A percentile compares a stretch with the other conserved stretches of the same genome.
phyloP scores from a whole-genome alignment of 2,329 filamentous ascomycete species.

The Sporothrix brunneoviolacea region DNA sequence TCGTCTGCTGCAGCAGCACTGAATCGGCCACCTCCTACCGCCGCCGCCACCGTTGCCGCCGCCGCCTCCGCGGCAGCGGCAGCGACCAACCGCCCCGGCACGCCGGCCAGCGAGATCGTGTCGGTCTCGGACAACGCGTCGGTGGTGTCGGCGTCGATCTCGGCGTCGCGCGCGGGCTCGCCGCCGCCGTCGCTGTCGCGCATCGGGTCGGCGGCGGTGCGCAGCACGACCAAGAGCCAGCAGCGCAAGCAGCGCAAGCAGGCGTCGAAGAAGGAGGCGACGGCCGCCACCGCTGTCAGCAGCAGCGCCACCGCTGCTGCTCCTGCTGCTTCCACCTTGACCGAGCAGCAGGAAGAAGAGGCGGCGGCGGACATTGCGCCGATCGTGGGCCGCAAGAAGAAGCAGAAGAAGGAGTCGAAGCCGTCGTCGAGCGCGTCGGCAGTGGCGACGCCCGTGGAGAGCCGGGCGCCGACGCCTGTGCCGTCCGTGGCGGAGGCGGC shows the following conservation, averaged over 20 bases:
- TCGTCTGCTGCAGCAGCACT: neutral
- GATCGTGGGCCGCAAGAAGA: conserved; percentile 75
- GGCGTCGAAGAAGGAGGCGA: conserved; percentile 56
- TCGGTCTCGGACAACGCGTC: conserved; percentile 77
- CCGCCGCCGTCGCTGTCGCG: conserved; percentile 55
- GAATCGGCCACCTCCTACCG: no score
- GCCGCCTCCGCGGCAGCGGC: neutral
- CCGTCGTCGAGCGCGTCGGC: conserved; percentile 23
- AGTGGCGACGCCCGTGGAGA: conserved; percentile 18
- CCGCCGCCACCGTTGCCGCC: neutral
- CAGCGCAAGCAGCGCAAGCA: conserved; percentile 70
- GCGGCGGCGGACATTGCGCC: conserved; percentile 50
- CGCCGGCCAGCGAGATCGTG: conserved; percentile 64
- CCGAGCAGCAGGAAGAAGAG: conserved; percentile 40
- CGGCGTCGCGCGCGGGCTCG: conserved; percentile 61
- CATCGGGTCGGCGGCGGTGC: conserved; percentile 62
- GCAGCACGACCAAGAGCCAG: conserved; percentile 69
- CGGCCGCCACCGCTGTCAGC: conserved; percentile 31
- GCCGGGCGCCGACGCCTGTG: conserved; percentile 20
- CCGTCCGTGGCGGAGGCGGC: neutral
- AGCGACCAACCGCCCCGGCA: conserved; percentile 50
- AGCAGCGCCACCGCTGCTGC: conserved; percentile 24
- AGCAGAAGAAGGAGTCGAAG: conserved; percentile 73
- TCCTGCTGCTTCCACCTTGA: conserved; percentile 35
- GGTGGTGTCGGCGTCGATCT: conserved; percentile 64